These are phyloP conservation scores for Peribolospora baueri DNA, from an alignment of 768 basidiomycete genomes.

Conservation along the genomic window DNA sequence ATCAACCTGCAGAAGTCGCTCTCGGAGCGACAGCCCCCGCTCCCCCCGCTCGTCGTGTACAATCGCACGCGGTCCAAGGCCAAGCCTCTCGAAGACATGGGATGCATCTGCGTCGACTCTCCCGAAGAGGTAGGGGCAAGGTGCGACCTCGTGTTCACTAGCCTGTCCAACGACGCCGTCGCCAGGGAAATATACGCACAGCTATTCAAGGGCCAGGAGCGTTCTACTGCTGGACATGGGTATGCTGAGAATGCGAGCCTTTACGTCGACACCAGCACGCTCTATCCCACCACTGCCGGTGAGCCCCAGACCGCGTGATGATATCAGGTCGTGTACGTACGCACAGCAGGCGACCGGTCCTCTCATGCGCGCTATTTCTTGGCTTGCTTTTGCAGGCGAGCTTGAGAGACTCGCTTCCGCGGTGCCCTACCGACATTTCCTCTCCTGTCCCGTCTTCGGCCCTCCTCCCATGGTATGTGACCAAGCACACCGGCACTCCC, in stretches of 20 bases:
- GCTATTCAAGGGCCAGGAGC: conserved; percentile 25
- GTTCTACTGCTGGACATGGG: conserved; percentile 14
- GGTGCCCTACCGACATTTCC: conserved; percentile 35
- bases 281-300: conserved; percentile 17
- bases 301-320: not conserved
- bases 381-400: conserved; percentile 25
- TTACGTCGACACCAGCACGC: conserved; percentile 63
- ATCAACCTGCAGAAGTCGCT: conserved; percentile 44
- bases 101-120: conserved; percentile 32
- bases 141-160: conserved; percentile 55
- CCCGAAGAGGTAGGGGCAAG: conserved; percentile 35
- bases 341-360: too few relatives aligned
- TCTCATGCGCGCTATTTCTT: too few relatives aligned
- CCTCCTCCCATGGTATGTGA: conserved; percentile 26
- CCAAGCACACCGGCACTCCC: too few relatives aligned
- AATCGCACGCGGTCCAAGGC: conserved; percentile 46
- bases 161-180: conserved; percentile 44
- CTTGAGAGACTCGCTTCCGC: conserved; percentile 42
- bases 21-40: conserved; percentile 18
- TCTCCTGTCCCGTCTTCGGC: conserved; percentile 52
- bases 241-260: conserved; percentile 27
- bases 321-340: too few relatives aligned
- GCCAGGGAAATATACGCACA: conserved; percentile 38
- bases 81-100: conserved; percentile 26
- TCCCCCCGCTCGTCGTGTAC: conserved; percentile 41